Base-by-base conservation (phyloP, 176 grass and related monocot species). In the Rhynchospora pubera region DNA sequence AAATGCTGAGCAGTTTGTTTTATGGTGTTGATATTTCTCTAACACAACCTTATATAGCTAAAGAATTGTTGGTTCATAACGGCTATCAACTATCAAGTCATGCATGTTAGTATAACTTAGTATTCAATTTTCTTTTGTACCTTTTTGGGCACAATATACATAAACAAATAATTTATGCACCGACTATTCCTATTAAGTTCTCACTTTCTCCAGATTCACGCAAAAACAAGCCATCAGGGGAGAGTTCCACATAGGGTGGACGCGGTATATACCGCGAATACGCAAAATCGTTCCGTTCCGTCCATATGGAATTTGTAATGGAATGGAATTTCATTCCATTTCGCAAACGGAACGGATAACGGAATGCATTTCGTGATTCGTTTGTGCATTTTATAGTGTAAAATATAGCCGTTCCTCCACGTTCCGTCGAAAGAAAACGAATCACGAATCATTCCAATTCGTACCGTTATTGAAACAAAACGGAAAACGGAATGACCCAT, bases 161-260 rank as follows among this genome's bases (percentile, higher is more conserved):
- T 81, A 63, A 81, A 81, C 11, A 81, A 81, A 65, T 65, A 60
- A 81, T 81, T 2, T 81, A 18, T 65, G 79, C 79, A 81, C 79
- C 79, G 79, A 64, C 79, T 64, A 65, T 50, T 65, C 34, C 45
- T 5, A 10, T 65, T 45, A 55, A 79, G 10, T 8, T 57, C 21
- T 79, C 26, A 61, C 6, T 23, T 79, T 61, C 26, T 69, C 7
- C 16, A 69, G 19, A 69, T 44, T 51, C 44, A 74, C 19, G 70
- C 70, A 74, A 50, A 22, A 73, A 23, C 10, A 51, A 23, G 9
- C 70, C 24, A 74, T 73, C 44, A 21, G 9, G 10, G 9, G 14
- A 39, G 39, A 47, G 42, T 47, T 74, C 22, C 71, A 53, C 71
- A 75, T 55, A n/a, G n/a, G n/a, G n/a, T n/a, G n/a, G n/a, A n/a